A percentile compares a stretch with the other conserved stretches of the same genome.
Conservation (phyloP, 805 yeast species). For the Hanseniaspora singularis region DNA sequence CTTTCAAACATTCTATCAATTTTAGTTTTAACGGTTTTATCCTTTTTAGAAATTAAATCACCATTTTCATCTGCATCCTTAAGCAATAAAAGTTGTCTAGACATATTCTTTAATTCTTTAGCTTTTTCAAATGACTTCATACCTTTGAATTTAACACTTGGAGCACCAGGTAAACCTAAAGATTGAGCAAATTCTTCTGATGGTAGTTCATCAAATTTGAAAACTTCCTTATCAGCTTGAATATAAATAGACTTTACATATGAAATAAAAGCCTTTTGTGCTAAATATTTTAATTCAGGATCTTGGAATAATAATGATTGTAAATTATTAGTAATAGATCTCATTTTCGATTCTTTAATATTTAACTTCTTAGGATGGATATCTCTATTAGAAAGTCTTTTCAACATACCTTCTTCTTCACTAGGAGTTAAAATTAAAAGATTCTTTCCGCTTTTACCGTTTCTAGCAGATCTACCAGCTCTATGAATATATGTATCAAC, state of each 20-base stretch:
- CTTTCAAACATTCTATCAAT: slow-evolving; percentile 94
- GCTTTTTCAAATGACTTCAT: slow-evolving; percentile 33
- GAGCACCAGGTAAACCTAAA: slow-evolving; percentile 91
- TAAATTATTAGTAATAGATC: slow-evolving; percentile 66
- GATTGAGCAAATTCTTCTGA: slow-evolving; percentile 76
- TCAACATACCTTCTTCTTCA: slow-evolving; percentile 68
- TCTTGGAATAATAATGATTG: slow-evolving; percentile 85
- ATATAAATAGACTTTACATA: slow-evolving; percentile 74
- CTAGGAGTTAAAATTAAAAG: slow-evolving; percentile 70
- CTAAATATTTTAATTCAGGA: slow-evolving; percentile 83
- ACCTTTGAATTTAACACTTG: slow-evolving; percentile 67
- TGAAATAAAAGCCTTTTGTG: slow-evolving; percentile 90
- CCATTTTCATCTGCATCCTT: slow-evolving; percentile 55
- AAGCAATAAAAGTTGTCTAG: slow-evolving; percentile 54
- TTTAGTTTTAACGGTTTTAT: slow-evolving; percentile 49
- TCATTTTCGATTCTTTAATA: slow-evolving; percentile 59
- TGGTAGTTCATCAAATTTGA: slow-evolving; percentile 65
- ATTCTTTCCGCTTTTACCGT: slow-evolving; percentile 74
- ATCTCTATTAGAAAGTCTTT: slow-evolving; percentile 46
- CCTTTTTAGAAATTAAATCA: slow-evolving; percentile 33
- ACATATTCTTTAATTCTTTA: slow-evolving; percentile 69
- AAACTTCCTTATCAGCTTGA: slow-evolving; percentile 78
- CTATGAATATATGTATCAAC: slow-evolving; percentile 80
- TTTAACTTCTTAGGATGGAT: slow-evolving; percentile 63
- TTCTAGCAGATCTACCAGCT: slow-evolving; percentile 82